Evolutionary conservation across 805 yeast species (phyloP).

Genomic region (Clavispora phyllophila): DNA sequence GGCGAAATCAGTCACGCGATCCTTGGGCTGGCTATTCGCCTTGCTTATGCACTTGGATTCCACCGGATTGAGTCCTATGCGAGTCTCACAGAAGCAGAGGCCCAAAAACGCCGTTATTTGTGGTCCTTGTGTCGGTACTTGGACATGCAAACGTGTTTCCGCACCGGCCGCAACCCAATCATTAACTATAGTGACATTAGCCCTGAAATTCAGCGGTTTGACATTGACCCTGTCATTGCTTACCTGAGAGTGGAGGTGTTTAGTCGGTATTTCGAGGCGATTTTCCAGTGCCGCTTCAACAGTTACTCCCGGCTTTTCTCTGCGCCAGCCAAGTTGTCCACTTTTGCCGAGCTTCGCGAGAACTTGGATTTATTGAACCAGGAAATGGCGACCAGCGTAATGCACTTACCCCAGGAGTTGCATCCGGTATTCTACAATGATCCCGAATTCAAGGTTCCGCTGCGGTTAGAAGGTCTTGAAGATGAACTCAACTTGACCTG

Average conservation of each 20-base stretch:
- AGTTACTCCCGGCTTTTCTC: conserved; percentile 29
- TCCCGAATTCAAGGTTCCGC: conserved; percentile 5
- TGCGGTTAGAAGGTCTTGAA: neutral
- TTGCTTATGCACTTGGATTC: conserved; percentile 54
- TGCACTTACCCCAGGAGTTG: conserved; percentile 13
- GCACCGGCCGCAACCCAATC: conserved; percentile 46
- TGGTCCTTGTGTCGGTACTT: conserved; percentile 47
- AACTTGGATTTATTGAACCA: conserved; percentile 24
- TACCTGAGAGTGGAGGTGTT: neutral
- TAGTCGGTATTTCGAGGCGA: conserved; percentile 3
- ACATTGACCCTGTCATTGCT: neutral
- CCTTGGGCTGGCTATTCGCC: conserved; percentile 42
- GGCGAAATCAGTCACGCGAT: conserved; percentile 30
- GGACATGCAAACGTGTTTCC: conserved; percentile 42
- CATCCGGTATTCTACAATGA: conserved; percentile 11
- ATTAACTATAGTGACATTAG: conserved; percentile 35
- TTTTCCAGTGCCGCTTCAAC: conserved; percentile 20
- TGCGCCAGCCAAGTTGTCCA: conserved; percentile 21
- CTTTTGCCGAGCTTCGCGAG: conserved; percentile 15
- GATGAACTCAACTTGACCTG: conserved; percentile 14
- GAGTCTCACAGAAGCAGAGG: conserved; percentile 32
- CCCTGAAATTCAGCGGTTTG: conserved; percentile 1
- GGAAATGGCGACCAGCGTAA: conserved; percentile 25
- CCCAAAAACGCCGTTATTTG: conserved; percentile 30
- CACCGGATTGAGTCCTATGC: conserved; percentile 44